Evolutionary conservation across 139 green algal species (phyloP).

Genomic region (Chlamydomonas asymmetrica): DNA sequence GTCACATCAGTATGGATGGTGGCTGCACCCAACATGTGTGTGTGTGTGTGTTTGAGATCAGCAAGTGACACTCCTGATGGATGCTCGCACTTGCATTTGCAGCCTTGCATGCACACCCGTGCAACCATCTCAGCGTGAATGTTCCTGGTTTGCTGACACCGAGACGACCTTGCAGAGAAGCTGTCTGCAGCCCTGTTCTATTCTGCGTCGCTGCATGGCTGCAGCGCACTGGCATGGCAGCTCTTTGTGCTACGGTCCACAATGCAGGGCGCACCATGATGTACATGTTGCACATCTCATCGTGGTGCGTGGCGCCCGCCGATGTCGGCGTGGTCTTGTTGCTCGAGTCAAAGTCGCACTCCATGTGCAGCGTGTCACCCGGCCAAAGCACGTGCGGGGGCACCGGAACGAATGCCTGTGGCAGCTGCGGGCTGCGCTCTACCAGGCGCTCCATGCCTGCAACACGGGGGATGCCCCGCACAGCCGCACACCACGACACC

Average conservation of each 20-base stretch:
- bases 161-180: background rate
- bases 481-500: too few relatives aligned
- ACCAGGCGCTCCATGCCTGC: conserved; percentile 34
- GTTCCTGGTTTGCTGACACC: too few relatives aligned
- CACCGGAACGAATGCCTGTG: conserved; percentile 77
- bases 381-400: conserved; percentile 35
- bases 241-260: too few relatives aligned
- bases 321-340: conserved; percentile 1
- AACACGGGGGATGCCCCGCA: too few relatives aligned
- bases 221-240: background rate
- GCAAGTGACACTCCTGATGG: too few relatives aligned
- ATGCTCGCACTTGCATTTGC: too few relatives aligned
- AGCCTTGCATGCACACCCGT: too few relatives aligned
- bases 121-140: too few relatives aligned
- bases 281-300: conserved; percentile 97
- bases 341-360: conserved; percentile 81
- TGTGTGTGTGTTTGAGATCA: too few relatives aligned
- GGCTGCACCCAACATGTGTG: too few relatives aligned
- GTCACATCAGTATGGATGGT: too few relatives aligned
- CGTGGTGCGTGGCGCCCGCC: conserved; percentile 53
- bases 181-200: background rate
- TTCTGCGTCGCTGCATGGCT: background rate
- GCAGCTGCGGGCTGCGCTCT: conserved; percentile 40
- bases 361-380: conserved; percentile 56
- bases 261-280: too few relatives aligned